Evolutionary conservation across 345 rosid species (phyloP).

Genomic region (Cardamine occulta): DNA sequence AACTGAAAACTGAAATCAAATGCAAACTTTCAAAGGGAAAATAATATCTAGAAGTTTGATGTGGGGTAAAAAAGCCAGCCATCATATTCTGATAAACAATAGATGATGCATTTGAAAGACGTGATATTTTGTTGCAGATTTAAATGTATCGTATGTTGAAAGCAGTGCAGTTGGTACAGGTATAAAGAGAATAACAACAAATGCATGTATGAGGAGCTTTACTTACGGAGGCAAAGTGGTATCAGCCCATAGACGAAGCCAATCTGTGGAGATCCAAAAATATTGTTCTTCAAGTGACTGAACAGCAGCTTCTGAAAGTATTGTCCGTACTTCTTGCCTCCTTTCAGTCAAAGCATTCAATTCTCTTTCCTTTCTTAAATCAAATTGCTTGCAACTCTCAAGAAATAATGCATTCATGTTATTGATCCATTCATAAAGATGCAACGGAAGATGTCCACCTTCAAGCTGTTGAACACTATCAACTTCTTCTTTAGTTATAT

Average conservation of each 20-base stretch:
- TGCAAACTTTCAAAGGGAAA: slow-evolving; percentile 20
- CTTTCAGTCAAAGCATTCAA: slow-evolving; percentile 59
- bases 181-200: slow-evolving; percentile 21
- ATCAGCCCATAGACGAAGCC: slow-evolving; percentile 99
- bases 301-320: slow-evolving; percentile 86
- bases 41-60: neutral
- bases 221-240: slow-evolving; percentile 71
- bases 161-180: slow-evolving; percentile 20
- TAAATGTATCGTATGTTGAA: slow-evolving; percentile 10
- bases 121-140: slow-evolving; percentile 6
- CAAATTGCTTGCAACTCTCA: slow-evolving; percentile 65
- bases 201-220: slow-evolving; percentile 21
- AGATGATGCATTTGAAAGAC: too few relatives aligned
- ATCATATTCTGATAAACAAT: slow-evolving; percentile 5
- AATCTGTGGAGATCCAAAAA: slow-evolving; percentile 81
- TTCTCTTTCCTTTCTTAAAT: slow-evolving; percentile 62
- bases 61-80: neutral
- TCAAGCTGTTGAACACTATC: slow-evolving; percentile 47
- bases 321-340: slow-evolving; percentile 80
- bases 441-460: slow-evolving; percentile 63
- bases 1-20: slow-evolving; percentile 26
- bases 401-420: slow-evolving; percentile 59
- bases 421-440: slow-evolving; percentile 63
- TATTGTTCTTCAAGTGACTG: slow-evolving; percentile 65
- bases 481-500: slow-evolving; percentile 46